Evolutionary conservation across 176 grass and related monocot species (phyloP).

Genomic region (Carex littledalei): DNA sequence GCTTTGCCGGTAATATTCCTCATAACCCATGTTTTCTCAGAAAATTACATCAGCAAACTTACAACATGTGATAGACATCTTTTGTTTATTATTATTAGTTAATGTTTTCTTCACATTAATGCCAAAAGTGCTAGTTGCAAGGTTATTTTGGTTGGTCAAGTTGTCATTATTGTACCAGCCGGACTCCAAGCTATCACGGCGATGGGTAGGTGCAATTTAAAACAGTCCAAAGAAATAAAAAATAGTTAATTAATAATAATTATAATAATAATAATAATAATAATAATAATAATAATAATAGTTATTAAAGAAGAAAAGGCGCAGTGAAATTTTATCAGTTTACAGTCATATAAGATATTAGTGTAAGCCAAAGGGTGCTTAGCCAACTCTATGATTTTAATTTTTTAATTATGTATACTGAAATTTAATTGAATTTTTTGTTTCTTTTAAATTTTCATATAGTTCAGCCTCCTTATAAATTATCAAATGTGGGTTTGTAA

Average conservation of each 20-base stretch:
- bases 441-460: no score
- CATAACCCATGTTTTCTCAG: not conserved
- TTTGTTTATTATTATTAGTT: not conserved
- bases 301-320: not conserved
- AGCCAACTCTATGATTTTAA: no score
- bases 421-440: no score
- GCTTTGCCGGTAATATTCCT: conserved; percentile 32
- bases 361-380: no score
- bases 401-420: no score
- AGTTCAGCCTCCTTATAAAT: no score
- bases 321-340: not conserved
- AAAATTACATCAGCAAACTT: not conserved
- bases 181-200: not conserved
- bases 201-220: not conserved
- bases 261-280: not conserved
- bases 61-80: not conserved
- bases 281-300: not conserved
- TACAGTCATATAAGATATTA: not conserved
- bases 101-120: not conserved
- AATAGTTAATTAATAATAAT: not conserved
- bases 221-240: not conserved
- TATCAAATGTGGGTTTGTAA: no score
- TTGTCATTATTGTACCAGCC: not conserved
- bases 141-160: not conserved
- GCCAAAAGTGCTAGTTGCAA: not conserved